phyloP scores from a whole-genome alignment of 2,329 filamentous ascomycete species.

The Scedosporium boydii region DNA sequence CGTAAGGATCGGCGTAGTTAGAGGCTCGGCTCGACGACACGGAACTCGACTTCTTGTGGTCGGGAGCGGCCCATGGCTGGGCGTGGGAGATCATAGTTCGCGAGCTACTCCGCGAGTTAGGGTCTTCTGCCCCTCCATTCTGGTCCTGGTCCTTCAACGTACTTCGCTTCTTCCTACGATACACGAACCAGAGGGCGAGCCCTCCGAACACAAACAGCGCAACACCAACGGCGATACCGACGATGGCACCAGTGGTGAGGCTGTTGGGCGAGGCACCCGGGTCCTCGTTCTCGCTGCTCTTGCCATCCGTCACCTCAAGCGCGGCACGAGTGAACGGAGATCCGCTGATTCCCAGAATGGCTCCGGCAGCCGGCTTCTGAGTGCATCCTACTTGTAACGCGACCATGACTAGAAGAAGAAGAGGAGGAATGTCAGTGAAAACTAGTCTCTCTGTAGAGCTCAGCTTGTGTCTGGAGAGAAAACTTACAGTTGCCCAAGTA shows the following conservation, averaged over 20 bases:
- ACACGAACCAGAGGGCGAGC: constrained; percentile 33
- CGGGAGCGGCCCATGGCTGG: constrained; percentile 7
- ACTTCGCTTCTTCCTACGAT: constrained; percentile 28
- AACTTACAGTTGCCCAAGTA: constrained; percentile 41
- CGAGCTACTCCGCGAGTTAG: constrained; percentile 7
- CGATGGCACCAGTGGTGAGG: constrained; percentile 39
- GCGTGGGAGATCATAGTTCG: constrained; percentile 4
- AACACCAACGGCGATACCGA: constrained; percentile 41
- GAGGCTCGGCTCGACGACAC: constrained; percentile 9
- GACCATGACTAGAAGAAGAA: constrained; percentile 28
- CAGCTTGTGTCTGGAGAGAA: not conserved
- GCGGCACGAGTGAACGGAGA: constrained; percentile 27
- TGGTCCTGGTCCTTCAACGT: not conserved
- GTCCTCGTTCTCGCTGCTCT: constrained; percentile 16
- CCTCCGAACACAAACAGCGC: constrained; percentile 31
- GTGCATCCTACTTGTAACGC: constrained; percentile 38
- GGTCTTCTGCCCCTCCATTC: not conserved
- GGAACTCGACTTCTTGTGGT: constrained; percentile 16
- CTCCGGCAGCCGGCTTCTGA: constrained; percentile 30
- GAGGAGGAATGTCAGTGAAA: constrained; percentile 11
- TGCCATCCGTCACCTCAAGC: constrained; percentile 28
- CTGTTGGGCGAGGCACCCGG: constrained; percentile 17
- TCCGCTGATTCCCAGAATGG: constrained; percentile 28
- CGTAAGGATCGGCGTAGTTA: constrained; percentile 30
- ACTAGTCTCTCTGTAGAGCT: not conserved